Conservation (phyloP, 176 grass and related monocot genomes). For the Elymus sibiricus region DNA sequence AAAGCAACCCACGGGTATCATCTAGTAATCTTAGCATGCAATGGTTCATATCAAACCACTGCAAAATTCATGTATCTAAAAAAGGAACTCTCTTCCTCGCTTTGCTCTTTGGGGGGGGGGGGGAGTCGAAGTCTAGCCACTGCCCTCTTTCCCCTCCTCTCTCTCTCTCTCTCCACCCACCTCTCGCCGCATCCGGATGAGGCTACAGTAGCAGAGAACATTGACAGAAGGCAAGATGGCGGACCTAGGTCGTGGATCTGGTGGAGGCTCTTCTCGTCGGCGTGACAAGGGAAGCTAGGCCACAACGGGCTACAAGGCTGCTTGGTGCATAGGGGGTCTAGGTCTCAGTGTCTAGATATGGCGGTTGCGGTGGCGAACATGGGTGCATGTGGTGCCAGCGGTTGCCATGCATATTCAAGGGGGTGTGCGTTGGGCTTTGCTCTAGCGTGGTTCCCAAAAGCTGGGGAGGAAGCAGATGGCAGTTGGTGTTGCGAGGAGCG, state of each 20-base stretch:
- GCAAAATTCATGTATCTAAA: neutral
- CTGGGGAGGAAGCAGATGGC: neutral
- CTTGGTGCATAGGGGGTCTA: neutral
- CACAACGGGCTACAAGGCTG: neutral
- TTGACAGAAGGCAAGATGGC: too few relatives aligned
- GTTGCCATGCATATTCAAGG: neutral
- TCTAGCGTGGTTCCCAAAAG: neutral
- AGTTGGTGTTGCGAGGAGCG: neutral
- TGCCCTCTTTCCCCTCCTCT: too few relatives aligned
- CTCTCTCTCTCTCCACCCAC: too few relatives aligned
- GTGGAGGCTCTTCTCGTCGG: neutral
- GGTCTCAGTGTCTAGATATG: neutral
- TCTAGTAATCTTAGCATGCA: neutral
- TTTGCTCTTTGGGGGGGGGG: too few relatives aligned
- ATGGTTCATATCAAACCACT: neutral
- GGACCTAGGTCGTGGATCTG: too few relatives aligned
- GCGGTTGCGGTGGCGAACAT: neutral
- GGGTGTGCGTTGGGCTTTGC: neutral
- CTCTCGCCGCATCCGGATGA: too few relatives aligned
- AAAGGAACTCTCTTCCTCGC: neutral
- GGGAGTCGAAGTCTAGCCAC: too few relatives aligned
- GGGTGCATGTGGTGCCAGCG: neutral
- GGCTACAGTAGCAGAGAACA: too few relatives aligned
- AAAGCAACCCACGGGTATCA: too few relatives aligned
- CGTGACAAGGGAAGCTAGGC: neutral